Base-by-base conservation (phyloP, 2,329 filamentous ascomycete genomes). In the Cercospora citrullina region DNA sequence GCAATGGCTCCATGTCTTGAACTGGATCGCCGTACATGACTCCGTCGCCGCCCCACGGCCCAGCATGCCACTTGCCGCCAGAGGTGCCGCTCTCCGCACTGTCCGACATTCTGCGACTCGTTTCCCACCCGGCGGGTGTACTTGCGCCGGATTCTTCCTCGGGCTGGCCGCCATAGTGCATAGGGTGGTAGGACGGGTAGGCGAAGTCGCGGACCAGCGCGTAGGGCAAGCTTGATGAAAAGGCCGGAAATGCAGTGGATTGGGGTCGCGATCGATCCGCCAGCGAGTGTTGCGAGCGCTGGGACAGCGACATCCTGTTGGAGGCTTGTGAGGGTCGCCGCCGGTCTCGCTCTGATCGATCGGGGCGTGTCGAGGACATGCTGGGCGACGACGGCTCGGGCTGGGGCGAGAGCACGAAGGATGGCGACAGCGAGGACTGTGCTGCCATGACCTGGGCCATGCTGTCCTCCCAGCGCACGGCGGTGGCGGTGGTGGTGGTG, bases 131-230 rank as follows among this genome's bases (percentile, higher is more conserved):
- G 79, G 91, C 89, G 9, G 94, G 93, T 0, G 94, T 97, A n/a
- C 91, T 94, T 73, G 91, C 85, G 66, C 90, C 90, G 0, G 93
- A 96, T 8, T 88, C 85, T n/a, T 89, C 84, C 73, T 93, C 90
- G 42, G 90, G 90, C 16, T 92, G 90, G n/a, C 94, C 91, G 1
- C 95, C 95, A 84, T 97, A 97, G 83, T 98, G 95, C 80, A 97
- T 85, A 53, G 92, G 93, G 79, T 98, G 92, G 65, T 86, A 85
- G 28, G 87, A 78, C 33, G 92, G 89, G 78, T 98, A 99, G 73
- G 95, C 95, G 81, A 98, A 99, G 84, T 99, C 95, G 76, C 95
- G 91, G 72, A 99, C 94, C 55, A 92, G 85, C n/a, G 93, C 89
- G 79, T 97, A 97, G 6, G 91, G 81, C 18, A 97, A 87, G 77